Percentiles rank a stretch among this genome's conserved stretches.
These are phyloP conservation scores for Angophora floribunda DNA, from an alignment of 345 rosid genomes.

Conservation along the genomic window DNA sequence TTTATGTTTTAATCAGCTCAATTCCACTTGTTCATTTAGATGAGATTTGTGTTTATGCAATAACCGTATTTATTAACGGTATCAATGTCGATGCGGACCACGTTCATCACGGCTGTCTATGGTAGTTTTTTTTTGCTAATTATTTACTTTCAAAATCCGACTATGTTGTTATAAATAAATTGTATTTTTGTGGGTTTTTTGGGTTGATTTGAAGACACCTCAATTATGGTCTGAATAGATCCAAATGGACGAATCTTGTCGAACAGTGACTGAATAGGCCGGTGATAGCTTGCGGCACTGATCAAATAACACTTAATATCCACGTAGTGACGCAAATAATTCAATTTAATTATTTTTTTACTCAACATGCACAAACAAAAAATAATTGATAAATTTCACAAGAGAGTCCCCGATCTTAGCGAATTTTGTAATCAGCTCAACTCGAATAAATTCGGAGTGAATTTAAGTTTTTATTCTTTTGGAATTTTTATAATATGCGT, in stretches of 20 bases:
- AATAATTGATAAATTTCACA: background rate
- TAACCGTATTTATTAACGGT: background rate
- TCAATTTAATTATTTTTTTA: background rate
- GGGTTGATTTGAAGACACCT: background rate
- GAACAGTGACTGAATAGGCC: background rate
- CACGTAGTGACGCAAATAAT: background rate
- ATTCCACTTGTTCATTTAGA: background rate
- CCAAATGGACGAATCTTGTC: background rate
- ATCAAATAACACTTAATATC: background rate
- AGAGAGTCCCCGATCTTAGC: rapidly evolving
- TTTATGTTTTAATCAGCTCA: background rate
- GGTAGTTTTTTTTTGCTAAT: background rate
- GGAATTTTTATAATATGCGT: background rate
- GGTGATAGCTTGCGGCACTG: background rate
- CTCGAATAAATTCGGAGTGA: background rate
- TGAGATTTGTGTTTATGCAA: background rate
- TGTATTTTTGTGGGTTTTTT: background rate
- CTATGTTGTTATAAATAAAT: background rate
- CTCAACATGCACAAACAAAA: background rate
- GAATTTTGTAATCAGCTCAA: background rate
- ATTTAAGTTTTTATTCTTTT: background rate
- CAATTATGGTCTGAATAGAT: background rate
- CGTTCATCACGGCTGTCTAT: background rate
- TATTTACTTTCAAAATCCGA: background rate
- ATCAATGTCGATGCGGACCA: background rate